Percentiles rank a stretch among this genome's conserved stretches.
These are phyloP conservation scores for Aspergillus incahuasiensis DNA, from an alignment of 495 filamentous ascomycete species.

Conservation along the genomic window DNA sequence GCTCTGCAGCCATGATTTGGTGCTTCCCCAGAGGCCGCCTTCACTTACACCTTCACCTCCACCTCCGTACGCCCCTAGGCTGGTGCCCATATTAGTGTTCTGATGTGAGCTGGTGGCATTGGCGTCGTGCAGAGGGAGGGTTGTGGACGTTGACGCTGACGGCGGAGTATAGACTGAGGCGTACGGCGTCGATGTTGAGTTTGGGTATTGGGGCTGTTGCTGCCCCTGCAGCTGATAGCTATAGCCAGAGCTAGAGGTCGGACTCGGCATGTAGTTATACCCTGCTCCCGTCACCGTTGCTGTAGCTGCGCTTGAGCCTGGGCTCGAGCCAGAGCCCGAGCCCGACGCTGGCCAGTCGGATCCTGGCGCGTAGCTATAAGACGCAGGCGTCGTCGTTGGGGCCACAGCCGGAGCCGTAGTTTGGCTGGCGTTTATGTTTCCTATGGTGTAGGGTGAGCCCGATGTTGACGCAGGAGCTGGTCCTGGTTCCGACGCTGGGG, in stretches of 20 bases:
- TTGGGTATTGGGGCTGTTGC: conserved; percentile 23
- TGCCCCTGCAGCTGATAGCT: conserved; percentile 31
- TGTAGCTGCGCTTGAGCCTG: conserved; percentile 10
- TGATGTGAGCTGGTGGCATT: not conserved
- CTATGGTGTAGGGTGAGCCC: no score
- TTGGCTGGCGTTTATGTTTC: not conserved
- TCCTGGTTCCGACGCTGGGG: not conserved
- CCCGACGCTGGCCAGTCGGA: no score
- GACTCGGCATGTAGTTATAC: not conserved
- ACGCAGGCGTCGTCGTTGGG: conserved; percentile 17
- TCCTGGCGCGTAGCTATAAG: conserved; percentile 4
- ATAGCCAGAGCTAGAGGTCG: conserved; percentile 6
- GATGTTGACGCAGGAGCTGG: conserved; percentile 22
- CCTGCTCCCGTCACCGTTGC: not conserved
- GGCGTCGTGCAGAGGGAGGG: conserved; percentile 23
- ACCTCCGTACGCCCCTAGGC: no score
- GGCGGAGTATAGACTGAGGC: conserved; percentile 53
- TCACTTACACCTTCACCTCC: conserved; percentile 28
- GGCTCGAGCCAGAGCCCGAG: no score
- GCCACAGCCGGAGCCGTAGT: conserved; percentile 11
- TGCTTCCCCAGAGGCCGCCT: conserved; percentile 47
- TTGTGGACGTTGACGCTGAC: conserved; percentile 5
- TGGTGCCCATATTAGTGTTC: no score
- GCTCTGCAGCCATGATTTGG: conserved; percentile 56
- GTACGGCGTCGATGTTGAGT: conserved; percentile 39